Conservation (phyloP, 176 grass and related monocot genomes). For the Eragrostis curvula region DNA sequence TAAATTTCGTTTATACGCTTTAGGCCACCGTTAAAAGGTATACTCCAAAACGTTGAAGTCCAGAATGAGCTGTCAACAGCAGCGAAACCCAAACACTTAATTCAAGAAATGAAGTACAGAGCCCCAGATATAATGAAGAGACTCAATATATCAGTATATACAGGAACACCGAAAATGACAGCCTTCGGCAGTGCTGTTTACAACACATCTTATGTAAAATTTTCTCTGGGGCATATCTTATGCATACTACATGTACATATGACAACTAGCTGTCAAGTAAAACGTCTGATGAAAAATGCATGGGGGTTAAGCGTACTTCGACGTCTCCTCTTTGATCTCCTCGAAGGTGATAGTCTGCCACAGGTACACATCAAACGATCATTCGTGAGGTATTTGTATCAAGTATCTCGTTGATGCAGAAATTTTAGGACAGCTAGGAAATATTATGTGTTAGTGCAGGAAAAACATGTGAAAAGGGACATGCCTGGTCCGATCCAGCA, state of each 20-base stretch:
- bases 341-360: conserved; percentile 72
- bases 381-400: background rate
- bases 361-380: background rate
- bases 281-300: background rate
- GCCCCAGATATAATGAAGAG: background rate
- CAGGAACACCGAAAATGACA: background rate
- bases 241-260: conserved; percentile 30
- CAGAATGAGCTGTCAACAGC: background rate
- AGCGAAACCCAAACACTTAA: background rate
- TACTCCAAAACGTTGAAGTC: background rate
- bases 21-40: background rate
- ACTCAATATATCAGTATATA: background rate
- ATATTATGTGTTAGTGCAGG: background rate
- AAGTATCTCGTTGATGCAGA: background rate
- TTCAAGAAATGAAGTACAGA: background rate
- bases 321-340: conserved; percentile 87
- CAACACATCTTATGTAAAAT: conserved; percentile 1
- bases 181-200: conserved; percentile 15
- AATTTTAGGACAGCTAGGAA: background rate
- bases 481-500: conserved; percentile 86
- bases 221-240: conserved; percentile 16
- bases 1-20: background rate
- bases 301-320: conserved; percentile 58
- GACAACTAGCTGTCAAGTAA: conserved; percentile 8
- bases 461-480: conserved; percentile 8